These are phyloP conservation scores for Populus tremula DNA, from an alignment of 345 rosid genomes.

Conservation along the genomic window DNA sequence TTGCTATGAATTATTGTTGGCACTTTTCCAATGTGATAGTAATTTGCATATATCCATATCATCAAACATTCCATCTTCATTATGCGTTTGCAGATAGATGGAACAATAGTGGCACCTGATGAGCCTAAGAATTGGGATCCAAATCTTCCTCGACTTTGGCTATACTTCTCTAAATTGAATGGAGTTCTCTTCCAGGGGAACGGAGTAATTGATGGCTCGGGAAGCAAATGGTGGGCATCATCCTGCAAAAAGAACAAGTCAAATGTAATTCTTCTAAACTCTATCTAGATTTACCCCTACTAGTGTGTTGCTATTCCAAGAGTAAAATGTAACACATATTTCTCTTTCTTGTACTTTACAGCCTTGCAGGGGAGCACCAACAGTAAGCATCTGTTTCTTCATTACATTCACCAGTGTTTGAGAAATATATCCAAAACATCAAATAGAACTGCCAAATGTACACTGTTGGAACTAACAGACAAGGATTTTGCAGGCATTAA, in stretches of 20 bases:
- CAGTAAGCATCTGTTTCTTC: conserved; percentile 45
- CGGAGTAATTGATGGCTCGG: too few species aligned
- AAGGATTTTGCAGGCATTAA: conserved; percentile 62
- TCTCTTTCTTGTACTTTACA: conserved; percentile 36
- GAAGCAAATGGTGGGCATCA: too few species aligned
- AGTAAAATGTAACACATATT: conserved; percentile 19
- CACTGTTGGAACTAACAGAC: conserved; percentile 21
- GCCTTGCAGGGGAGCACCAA: conserved; percentile 95
- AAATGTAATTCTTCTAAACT: conserved; percentile 46
- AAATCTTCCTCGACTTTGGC: too few species aligned
- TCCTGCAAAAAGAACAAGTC: conserved; percentile 14
- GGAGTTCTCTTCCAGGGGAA: too few species aligned
- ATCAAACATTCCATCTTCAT: too few species aligned
- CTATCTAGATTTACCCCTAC: background rate
- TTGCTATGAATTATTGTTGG: background rate
- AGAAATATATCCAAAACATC: conserved; percentile 3
- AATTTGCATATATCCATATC: too few species aligned
- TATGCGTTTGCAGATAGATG: too few species aligned
- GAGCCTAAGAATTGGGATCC: too few species aligned
- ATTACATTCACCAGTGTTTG: conserved; percentile 10
- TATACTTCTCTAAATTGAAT: too few species aligned
- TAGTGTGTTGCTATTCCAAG: background rate
- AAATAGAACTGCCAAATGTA: conserved; percentile 1
- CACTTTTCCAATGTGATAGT: too few species aligned
- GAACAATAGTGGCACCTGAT: too few species aligned